Conservation (phyloP, 148 eudicot genomes). For the Vaccinium darrowii region DNA sequence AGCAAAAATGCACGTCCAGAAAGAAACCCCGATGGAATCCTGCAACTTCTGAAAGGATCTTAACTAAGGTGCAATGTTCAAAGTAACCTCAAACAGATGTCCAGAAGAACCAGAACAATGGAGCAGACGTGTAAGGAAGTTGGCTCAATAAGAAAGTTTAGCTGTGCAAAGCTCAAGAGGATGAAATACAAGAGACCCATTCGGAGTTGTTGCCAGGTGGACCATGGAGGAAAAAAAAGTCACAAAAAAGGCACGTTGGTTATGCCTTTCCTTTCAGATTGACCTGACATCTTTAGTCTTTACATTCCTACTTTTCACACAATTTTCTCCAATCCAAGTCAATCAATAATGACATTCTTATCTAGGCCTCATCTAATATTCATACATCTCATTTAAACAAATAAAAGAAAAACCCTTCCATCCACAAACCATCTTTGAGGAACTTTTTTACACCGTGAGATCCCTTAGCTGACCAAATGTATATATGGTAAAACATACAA, state of each 20-base stretch:
- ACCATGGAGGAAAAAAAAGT: neutral
- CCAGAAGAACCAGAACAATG: neutral
- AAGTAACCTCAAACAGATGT: neutral
- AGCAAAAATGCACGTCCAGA: neutral
- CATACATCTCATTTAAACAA: neutral
- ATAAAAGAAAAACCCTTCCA: neutral
- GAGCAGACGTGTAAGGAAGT: neutral
- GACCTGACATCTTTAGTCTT: neutral
- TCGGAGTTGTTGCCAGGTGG: neutral
- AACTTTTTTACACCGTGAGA: neutral
- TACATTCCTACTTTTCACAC: neutral
- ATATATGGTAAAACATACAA: neutral
- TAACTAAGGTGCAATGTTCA: neutral
- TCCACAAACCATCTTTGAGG: neutral
- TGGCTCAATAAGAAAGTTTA: neutral
- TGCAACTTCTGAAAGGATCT: neutral
- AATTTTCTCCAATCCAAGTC: neutral
- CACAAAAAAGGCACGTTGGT: neutral
- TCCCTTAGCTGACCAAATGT: neutral
- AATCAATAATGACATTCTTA: neutral
- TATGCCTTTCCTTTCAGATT: neutral
- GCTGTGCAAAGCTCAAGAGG: neutral
- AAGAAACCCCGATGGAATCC: neutral
- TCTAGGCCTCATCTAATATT: neutral
- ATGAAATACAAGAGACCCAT: neutral